These are phyloP conservation scores for Rhizopus arrhizus DNA, from an alignment of 371 early-diverging fungal genomes.

Conservation along the genomic window DNA sequence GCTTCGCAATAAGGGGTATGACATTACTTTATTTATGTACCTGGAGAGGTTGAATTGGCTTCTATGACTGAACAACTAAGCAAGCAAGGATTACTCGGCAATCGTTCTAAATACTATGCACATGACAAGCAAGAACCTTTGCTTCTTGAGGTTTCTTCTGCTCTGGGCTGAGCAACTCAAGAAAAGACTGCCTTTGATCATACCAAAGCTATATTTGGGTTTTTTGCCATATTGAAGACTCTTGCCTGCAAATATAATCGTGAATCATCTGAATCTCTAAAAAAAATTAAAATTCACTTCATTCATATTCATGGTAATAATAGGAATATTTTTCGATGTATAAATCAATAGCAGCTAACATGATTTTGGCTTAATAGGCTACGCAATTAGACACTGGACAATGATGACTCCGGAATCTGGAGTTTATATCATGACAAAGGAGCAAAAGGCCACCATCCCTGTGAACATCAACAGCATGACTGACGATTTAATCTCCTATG, in stretches of 20 bases:
- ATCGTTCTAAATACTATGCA: slow-evolving; percentile 19
- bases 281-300: slow-evolving; percentile 19
- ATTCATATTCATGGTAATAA: slow-evolving; percentile 15
- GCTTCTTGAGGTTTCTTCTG: slow-evolving; percentile 17
- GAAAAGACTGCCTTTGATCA: slow-evolving; percentile 25
- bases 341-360: slow-evolving; percentile 14
- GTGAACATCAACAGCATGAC: slow-evolving; percentile 18
- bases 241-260: slow-evolving; percentile 15
- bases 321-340: slow-evolving; percentile 12
- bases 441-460: slow-evolving; percentile 14
- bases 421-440: slow-evolving; percentile 19
- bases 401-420: slow-evolving; percentile 18
- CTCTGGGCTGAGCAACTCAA: slow-evolving; percentile 20
- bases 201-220: slow-evolving; percentile 24
- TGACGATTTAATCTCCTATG: slow-evolving; percentile 15
- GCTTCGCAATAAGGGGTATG: slow-evolving; percentile 15
- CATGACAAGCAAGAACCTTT: slow-evolving; percentile 9
- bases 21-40: slow-evolving; percentile 17
- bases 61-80: slow-evolving; percentile 15
- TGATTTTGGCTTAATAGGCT: slow-evolving; percentile 18
- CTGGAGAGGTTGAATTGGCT: slow-evolving; percentile 14
- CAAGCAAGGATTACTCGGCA: slow-evolving; percentile 15
- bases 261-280: slow-evolving; percentile 17
- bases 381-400: slow-evolving; percentile 12
- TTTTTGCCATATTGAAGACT: slow-evolving; percentile 18